Evolutionary conservation across 2,329 filamentous ascomycete species (phyloP).

Genomic region (Phialophora expanda): DNA sequence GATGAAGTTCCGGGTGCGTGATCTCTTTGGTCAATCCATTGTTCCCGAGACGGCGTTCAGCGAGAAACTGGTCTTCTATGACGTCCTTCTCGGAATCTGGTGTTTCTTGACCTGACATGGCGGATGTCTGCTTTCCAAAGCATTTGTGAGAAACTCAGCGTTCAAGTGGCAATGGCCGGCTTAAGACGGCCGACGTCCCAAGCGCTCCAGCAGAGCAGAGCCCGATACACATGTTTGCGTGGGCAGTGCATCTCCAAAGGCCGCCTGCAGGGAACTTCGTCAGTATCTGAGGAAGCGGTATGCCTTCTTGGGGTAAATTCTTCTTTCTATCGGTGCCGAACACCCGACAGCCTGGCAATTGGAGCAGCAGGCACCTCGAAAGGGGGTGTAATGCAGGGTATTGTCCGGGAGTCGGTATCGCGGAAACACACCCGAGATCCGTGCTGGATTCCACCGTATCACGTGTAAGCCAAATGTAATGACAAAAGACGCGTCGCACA

Average conservation of each 20-base stretch:
- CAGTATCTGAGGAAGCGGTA: conserved; percentile 1
- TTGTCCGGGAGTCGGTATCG: background rate
- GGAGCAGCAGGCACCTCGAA: background rate
- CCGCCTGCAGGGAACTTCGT: conserved; percentile 11
- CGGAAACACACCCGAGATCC: background rate
- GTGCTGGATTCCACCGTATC: background rate
- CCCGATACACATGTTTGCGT: conserved; percentile 2
- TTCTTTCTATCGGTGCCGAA: conserved; percentile 20
- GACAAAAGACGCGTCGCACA: conserved; percentile 10
- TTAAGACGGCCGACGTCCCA: background rate
- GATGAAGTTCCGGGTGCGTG: conserved; percentile 23
- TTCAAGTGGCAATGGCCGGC: background rate
- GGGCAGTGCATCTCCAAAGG: conserved; percentile 14
- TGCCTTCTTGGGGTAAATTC: conserved; percentile 16
- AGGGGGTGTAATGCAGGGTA: conserved; percentile 18
- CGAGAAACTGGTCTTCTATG: conserved; percentile 13
- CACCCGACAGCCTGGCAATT: conserved; percentile 15
- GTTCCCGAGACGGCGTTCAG: conserved; percentile 4
- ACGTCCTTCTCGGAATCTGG: conserved; percentile 28
- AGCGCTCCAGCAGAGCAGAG: background rate
- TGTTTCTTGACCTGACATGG: conserved; percentile 31
- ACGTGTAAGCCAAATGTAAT: conserved; percentile 14
- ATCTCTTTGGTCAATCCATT: conserved; percentile 21
- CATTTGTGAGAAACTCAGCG: background rate
- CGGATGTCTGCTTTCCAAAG: conserved; percentile 5